Percentiles rank a stretch among this genome's conserved stretches.
Evolutionary conservation across 768 basidiomycete species (phyloP).

Genomic region (Pulveroboletus sp.): DNA sequence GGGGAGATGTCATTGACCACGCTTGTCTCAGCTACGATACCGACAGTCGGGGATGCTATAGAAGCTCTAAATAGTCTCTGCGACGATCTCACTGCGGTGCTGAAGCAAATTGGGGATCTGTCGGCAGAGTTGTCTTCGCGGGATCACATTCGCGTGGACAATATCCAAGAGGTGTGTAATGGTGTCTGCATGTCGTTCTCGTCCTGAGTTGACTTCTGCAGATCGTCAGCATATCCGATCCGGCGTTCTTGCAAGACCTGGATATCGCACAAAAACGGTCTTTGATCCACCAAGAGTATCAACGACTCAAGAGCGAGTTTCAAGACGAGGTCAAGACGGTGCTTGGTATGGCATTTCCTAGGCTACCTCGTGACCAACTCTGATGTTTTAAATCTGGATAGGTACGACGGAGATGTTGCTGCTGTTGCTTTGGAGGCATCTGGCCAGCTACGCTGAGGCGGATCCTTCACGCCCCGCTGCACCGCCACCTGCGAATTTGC

Average conservation of each 20-base stretch:
- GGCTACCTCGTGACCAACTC: too few species aligned
- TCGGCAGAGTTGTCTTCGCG: slow-evolving; percentile 69
- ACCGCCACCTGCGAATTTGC: slow-evolving; percentile 31
- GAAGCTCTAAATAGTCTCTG: slow-evolving; percentile 63
- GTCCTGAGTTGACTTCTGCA: slow-evolving; percentile 19
- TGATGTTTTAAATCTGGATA: slow-evolving; percentile 21
- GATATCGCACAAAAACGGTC: slow-evolving; percentile 68
- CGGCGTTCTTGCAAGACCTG: slow-evolving; percentile 59
- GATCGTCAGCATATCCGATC: slow-evolving; percentile 52
- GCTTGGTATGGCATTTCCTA: slow-evolving; percentile 44
- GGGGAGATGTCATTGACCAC: neutral
- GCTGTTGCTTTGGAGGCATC: slow-evolving; percentile 77
- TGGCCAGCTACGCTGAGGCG: slow-evolving; percentile 57
- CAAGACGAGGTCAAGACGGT: slow-evolving; percentile 50
- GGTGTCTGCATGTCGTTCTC: too few species aligned
- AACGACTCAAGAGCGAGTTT: slow-evolving; percentile 38
- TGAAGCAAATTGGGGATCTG: slow-evolving; percentile 68
- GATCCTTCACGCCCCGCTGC: slow-evolving; percentile 13
- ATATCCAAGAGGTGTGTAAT: slow-evolving; percentile 62
- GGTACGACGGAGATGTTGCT: slow-evolving; percentile 77
- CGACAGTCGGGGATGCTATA: slow-evolving; percentile 72
- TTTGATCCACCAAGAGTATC: slow-evolving; percentile 62
- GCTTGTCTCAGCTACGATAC: slow-evolving; percentile 56
- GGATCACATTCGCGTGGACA: slow-evolving; percentile 68
- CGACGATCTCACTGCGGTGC: slow-evolving; percentile 53